These are phyloP conservation scores for Colletotrichum simmondsii DNA, from an alignment of 2,329 filamentous ascomycete species.

Conservation along the genomic window DNA sequence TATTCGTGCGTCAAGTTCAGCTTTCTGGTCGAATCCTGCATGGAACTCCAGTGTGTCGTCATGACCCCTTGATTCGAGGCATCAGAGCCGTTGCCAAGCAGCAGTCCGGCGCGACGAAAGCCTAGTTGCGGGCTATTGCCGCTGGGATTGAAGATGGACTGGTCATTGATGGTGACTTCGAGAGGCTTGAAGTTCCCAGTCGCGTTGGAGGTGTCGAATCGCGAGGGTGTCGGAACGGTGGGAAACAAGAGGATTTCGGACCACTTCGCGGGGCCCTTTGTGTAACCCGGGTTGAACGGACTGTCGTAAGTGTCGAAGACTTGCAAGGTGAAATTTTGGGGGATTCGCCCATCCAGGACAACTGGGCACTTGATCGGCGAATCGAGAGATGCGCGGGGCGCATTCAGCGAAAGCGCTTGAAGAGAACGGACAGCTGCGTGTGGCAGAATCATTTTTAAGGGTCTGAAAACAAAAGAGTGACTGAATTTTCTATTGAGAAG, in stretches of 20 bases:
- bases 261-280: conserved; percentile 63
- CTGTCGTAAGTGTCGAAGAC: conserved; percentile 56
- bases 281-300: conserved; percentile 61
- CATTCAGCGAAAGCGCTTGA: not conserved
- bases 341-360: conserved; percentile 59
- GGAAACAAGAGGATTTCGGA: conserved; percentile 62
- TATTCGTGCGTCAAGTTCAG: conserved; percentile 72
- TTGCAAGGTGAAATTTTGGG: conserved; percentile 47
- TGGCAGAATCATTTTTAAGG: conserved; percentile 14
- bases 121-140: conserved; percentile 60
- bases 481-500: not conserved
- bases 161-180: conserved; percentile 66
- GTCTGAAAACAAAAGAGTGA: not conserved
- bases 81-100: conserved; percentile 58
- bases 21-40: conserved; percentile 60
- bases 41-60: conserved; percentile 70
- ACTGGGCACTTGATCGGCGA: conserved; percentile 46
- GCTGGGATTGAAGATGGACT: conserved; percentile 66
- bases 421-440: conserved; percentile 10
- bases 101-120: conserved; percentile 50
- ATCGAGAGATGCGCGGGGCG: not conserved
- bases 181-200: conserved; percentile 47
- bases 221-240: conserved; percentile 36
- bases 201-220: conserved; percentile 56
- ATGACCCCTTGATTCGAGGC: conserved; percentile 63